Base-by-base conservation (phyloP, 2,329 filamentous ascomycete species). In the Pseudonectria foliicola region DNA sequence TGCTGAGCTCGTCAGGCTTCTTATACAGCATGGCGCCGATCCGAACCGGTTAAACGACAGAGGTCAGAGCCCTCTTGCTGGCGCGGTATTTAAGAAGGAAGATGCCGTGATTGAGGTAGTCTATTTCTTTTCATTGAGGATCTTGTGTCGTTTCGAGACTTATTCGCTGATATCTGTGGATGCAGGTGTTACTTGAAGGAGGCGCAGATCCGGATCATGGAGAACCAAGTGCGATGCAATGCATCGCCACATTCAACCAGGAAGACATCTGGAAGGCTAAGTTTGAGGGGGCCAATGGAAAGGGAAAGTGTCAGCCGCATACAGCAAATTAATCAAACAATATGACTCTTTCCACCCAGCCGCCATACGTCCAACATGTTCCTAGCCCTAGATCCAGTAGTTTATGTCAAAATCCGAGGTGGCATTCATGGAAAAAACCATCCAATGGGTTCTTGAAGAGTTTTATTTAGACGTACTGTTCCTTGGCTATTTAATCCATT, bases 51-150 rank as follows among this genome's bases (percentile, higher is more conserved):
- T 85, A 18, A 86, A 86, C 43, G 81, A 80, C 41, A 61, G 73
- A 29, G 77, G 77, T 0, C 82, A 86, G 59, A 82, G 77, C 42
- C 76, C 78, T 1, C 63, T 86, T 4, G 80, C 81, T 1, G 82
- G 82, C 0, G 81, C 81, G 0, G 76, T 86, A 7, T 86, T 86
- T 56, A 86, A 86, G 58, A 75, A 75, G 10, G 78, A 82, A 50
- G 70, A 73, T 35, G 73, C 71, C 4, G 75, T 85, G 3, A 70
- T 85, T 8, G 72, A 74, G 53, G 70, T 74, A 39, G 33, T 56
- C 26, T 4, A 10, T 12, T 6, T 4, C 5, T 4, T 12, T 11
- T 7, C 13, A n/a, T n/a, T n/a, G n/a, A n/a, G n/a, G n/a, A n/a
- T n/a, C n/a, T n/a, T n/a, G n/a, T n/a, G n/a, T n/a, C n/a, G n/a